These are phyloP conservation scores for Termitomyces sp. DNA, from an alignment of 768 basidiomycete species.

Conservation along the genomic window DNA sequence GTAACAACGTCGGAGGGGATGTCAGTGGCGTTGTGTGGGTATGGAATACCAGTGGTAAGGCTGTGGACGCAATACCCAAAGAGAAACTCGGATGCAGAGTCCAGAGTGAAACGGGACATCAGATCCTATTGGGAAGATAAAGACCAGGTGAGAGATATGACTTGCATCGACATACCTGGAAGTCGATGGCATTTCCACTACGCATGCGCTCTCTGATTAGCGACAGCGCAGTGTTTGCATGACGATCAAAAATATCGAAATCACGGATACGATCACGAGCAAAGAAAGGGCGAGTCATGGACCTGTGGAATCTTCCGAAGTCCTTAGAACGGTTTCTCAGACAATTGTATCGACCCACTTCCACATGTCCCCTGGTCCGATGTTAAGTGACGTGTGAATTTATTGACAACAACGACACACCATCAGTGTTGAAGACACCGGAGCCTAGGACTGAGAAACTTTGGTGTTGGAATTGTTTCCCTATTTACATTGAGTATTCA, in stretches of 20 bases:
- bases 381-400: neutral
- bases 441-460: constrained; percentile 52
- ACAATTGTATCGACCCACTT: constrained; percentile 29
- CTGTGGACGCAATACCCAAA: constrained; percentile 56
- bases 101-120: constrained; percentile 60
- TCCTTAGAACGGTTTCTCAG: constrained; percentile 21
- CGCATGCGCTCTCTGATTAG: constrained; percentile 45
- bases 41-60: constrained; percentile 48
- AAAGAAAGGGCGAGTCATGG: constrained; percentile 63
- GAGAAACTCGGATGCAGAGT: constrained; percentile 64
- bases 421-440: constrained; percentile 70
- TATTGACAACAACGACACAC: constrained; percentile 23
- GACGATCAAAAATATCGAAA: constrained; percentile 57
- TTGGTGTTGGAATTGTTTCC: constrained; percentile 36
- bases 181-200: constrained; percentile 52
- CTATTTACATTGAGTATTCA: constrained; percentile 21
- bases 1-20: constrained; percentile 18
- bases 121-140: constrained; percentile 36
- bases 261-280: constrained; percentile 53
- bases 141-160: neutral
- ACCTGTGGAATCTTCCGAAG: constrained; percentile 49
- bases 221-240: constrained; percentile 39
- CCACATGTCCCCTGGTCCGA: constrained; percentile 31
- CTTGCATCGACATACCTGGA: constrained; percentile 38
- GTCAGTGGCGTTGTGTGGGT: constrained; percentile 38